phyloP scores from a whole-genome alignment of 768 basidiomycete species.

The Lentinula raphanica region DNA sequence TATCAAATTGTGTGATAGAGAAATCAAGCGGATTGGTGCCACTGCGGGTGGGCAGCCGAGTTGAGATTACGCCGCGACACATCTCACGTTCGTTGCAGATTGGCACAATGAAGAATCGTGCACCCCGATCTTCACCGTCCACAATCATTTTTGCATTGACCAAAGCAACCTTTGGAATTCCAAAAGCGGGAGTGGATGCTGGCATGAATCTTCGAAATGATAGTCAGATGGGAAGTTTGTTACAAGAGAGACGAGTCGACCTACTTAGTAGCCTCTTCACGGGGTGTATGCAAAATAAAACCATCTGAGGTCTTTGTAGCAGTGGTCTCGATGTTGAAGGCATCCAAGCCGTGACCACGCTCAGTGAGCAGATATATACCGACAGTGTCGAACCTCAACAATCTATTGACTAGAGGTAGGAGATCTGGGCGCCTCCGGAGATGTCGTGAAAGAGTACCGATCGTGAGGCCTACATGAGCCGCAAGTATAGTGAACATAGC shows the following conservation, averaged over 20 bases:
- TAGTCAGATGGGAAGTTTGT: not conserved
- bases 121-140: constrained; percentile 43
- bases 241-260: constrained; percentile 12
- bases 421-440: constrained; percentile 45
- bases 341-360: constrained; percentile 56
- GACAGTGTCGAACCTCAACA: constrained; percentile 49
- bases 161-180: constrained; percentile 49
- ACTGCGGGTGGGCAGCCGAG: constrained; percentile 43
- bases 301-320: constrained; percentile 46
- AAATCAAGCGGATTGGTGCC: constrained; percentile 53
- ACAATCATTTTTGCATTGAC: constrained; percentile 55
- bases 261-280: constrained; percentile 56
- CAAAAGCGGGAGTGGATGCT: constrained; percentile 47
- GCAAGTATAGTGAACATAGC: constrained; percentile 51
- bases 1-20: constrained; percentile 50
- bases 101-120: constrained; percentile 51
- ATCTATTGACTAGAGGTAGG: constrained; percentile 38
- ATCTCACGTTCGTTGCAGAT: constrained; percentile 49
- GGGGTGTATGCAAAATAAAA: constrained; percentile 50
- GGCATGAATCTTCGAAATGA: constrained; percentile 48
- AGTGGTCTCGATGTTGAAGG: constrained; percentile 58
- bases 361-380: constrained; percentile 52
- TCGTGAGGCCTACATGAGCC: constrained; percentile 44
- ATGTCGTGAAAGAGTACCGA: constrained; percentile 52
- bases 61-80: constrained; percentile 47